Evolutionary conservation across 495 filamentous ascomycete species (phyloP), one percentile per base, ranked within the genome.

Genomic region (Aspergillus affinis): DNA sequence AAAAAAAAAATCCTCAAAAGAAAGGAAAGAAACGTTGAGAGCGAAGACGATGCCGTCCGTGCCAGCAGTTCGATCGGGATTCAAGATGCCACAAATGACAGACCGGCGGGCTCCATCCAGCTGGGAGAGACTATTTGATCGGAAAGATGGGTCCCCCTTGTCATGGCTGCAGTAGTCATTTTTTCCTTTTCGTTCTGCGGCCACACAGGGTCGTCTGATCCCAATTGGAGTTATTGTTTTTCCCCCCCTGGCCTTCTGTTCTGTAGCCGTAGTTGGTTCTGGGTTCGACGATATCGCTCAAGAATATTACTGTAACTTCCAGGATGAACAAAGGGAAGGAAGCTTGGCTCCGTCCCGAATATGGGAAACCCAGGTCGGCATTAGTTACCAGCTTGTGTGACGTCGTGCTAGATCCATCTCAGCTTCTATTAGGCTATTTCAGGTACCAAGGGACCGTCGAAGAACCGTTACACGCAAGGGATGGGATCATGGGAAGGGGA

Each of bases 31-130:
- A 56, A 56, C 61, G 56, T 61, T 59, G 55, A 49, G 55, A 49
- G 36, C 36, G 57, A 45, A n/a, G 57, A 48, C 61, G 58, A 67
- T 63, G 58, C 54, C 57, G 65, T 61, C 61, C 47, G 48, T 61
- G 60, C 60, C 32, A 63, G 61, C 29, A 51, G 60, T 62, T 62
- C 55, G 53, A 59, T 57, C 61, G 61, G 55, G 58, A 26, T 18
- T 20, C 47, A 53, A 53, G 45, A 29, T 57, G 59, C 48, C 56
- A 48, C 46, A 48, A 59, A 30, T 57, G 54, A 57, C 54, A 54
- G 51, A 53, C 51, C 19, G 51, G 36, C 20, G 20, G 30, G 53
- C 32, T 36, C 53, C 53, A 56, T 56, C 9, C 12, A 45, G 52
- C 30, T 45, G 36, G 36, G 4, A 26, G 32, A 23, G 9, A 59